Conservation (phyloP, 768 basidiomycete species). For the Lentinula edodes region DNA sequence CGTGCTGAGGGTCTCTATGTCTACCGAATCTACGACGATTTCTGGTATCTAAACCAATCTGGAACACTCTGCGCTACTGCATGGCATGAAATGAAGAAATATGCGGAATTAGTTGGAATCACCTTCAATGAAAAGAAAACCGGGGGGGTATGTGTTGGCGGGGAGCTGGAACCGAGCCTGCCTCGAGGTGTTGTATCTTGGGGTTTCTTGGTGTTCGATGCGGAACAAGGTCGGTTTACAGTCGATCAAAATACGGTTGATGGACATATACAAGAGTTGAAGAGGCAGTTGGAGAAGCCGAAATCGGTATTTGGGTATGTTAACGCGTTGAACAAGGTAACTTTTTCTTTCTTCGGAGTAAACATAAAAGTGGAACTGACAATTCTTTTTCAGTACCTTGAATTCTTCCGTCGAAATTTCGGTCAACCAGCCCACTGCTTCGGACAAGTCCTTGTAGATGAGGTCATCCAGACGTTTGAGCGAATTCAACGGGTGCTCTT, state of each 20-base stretch:
- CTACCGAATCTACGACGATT: slow-evolving; percentile 40
- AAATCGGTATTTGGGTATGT: slow-evolving; percentile 34
- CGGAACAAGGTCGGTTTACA: slow-evolving; percentile 21
- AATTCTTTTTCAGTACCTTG: slow-evolving; percentile 23
- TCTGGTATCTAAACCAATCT: slow-evolving; percentile 37
- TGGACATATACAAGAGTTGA: slow-evolving; percentile 21
- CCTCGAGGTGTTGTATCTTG: slow-evolving; percentile 32
- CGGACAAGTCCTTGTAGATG: slow-evolving; percentile 23
- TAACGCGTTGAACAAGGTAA: slow-evolving; percentile 26
- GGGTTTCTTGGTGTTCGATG: slow-evolving; percentile 36
- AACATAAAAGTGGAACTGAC: no score
- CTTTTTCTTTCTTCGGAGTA: not conserved
- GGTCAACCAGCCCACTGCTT: slow-evolving; percentile 28
- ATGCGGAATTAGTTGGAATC: slow-evolving; percentile 32
- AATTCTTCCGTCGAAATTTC: slow-evolving; percentile 30
- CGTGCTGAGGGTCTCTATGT: slow-evolving; percentile 34
- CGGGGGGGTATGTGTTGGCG: slow-evolving; percentile 31
- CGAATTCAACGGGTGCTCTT: slow-evolving; percentile 23
- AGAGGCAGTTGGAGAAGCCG: slow-evolving; percentile 27
- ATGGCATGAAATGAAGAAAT: slow-evolving; percentile 38
- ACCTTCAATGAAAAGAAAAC: slow-evolving; percentile 37
- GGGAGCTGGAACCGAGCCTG: slow-evolving; percentile 10
- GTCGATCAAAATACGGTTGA: slow-evolving; percentile 32
- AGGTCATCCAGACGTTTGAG: slow-evolving; percentile 25
- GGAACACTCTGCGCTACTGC: slow-evolving; percentile 26